A percentile compares a stretch with the other conserved stretches of the same genome.
phyloP scores from a whole-genome alignment of 148 eudicot species.

The Hydrangea macrophylla region DNA sequence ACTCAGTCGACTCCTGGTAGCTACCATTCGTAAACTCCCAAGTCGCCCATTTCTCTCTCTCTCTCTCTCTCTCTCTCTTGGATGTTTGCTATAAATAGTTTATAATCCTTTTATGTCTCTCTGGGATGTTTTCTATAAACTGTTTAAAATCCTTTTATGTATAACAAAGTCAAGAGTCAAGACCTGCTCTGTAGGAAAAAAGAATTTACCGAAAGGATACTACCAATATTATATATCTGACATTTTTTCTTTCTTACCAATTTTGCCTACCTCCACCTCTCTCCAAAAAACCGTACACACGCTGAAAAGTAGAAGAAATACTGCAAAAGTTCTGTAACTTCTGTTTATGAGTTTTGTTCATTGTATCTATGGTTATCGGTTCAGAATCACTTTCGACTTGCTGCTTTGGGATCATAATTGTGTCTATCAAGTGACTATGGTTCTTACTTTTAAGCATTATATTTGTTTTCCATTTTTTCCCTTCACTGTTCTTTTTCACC shows the following conservation, averaged over 20 bases:
- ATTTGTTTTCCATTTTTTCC: background rate
- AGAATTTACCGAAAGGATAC: background rate
- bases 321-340: background rate
- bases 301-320: background rate
- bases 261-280: too few species aligned
- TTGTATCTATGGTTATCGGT: background rate
- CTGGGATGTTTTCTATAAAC: background rate
- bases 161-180: background rate
- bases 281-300: background rate
- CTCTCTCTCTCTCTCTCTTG: background rate
- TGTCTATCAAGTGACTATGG: background rate
- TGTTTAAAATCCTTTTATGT: background rate
- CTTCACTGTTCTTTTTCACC: background rate
- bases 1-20: constrained; percentile 51
- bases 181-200: background rate
- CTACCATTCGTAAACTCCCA: background rate
- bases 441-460: background rate
- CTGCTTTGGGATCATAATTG: background rate
- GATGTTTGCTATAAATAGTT: too few species aligned
- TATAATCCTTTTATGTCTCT: background rate
- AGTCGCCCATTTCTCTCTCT: background rate
- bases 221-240: background rate
- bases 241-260: background rate
- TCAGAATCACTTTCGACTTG: background rate
- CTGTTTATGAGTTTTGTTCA: background rate